Base-by-base conservation (phyloP, 2,329 filamentous ascomycete species). In the Clarireedia hainanense region DNA sequence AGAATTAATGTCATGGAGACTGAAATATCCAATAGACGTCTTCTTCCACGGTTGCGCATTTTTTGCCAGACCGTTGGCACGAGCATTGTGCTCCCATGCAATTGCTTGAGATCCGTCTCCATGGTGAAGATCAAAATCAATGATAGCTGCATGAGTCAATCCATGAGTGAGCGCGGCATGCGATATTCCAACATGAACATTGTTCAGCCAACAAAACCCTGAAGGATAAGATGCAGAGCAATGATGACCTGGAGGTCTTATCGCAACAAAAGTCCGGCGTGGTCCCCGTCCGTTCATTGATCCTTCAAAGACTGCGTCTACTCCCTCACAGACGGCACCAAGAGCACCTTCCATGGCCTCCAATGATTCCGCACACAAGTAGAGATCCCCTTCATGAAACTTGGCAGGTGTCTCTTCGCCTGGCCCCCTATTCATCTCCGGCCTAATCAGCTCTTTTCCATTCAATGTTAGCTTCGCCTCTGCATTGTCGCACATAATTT, bases 201-300 rank as follows among this genome's bases (percentile, higher is more conserved):
- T 99, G 71, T 99, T 99, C 50, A 99, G 75, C 92, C 94, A 99
- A 74, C 94, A 99, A 69, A 99, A 99, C 0, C 94, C 94, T 2
- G 92, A 96, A 0, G 94, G 94, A 64, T 87, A 86, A 50, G 87
- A 83, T 4, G 89, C 83, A 2, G 92, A 96, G 72, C 94, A 99
- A 68, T 99, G 94, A 69, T 99, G 94, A 1, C 94, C 94, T 0
- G 94, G 94, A 4, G 94, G 94, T 34, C 94, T 84, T 50, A 97
- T 88, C 27, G 88, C 91, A 50, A 97, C 90, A 69, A 99, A 99
- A 0, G 91, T 91, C 55, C 90, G 83, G 47, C 80, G 83, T 23
- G 86, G 85, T 6, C 83, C 80, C 3, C 74, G 72, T 2, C 73
- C 71, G 43, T 55, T 65, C n/a, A 60, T 56, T 6, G 67, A 59